phyloP scores from a whole-genome alignment of 257 asterid genomes.

The Cynanchum wilfordii region DNA sequence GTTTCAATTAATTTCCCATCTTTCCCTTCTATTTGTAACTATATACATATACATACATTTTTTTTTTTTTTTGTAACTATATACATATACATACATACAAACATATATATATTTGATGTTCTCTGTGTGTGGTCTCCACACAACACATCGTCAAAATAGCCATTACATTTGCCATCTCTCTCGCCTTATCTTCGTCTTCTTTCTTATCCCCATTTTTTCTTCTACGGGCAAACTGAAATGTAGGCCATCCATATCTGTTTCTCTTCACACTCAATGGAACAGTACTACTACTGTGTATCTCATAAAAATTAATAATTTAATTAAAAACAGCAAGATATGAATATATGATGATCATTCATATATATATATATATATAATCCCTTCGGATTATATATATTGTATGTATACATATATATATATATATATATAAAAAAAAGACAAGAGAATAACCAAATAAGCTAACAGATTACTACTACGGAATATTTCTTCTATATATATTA shows the following conservation, averaged over 20 bases:
- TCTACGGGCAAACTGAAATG: conserved; percentile 17
- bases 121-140: conserved; percentile 14
- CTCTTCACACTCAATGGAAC: conserved; percentile 16
- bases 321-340: no score
- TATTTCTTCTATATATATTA: no score
- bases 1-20: neutral
- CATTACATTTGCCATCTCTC: neutral
- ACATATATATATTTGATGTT: no score
- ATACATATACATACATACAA: no score
- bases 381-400: conserved; percentile 32
- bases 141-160: neutral
- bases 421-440: no score
- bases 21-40: no score
- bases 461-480: neutral
- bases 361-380: conserved; percentile 21
- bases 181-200: conserved; percentile 31
- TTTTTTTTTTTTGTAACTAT: no score
- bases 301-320: no score
- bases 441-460: neutral
- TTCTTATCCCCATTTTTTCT: neutral
- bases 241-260: conserved; percentile 29
- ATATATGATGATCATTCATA: conserved; percentile 14
- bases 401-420: no score
- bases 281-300: conserved; percentile 12
- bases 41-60: no score